Evolutionary conservation across 345 rosid species (phyloP).

Genomic region (Garcia nutans): DNA sequence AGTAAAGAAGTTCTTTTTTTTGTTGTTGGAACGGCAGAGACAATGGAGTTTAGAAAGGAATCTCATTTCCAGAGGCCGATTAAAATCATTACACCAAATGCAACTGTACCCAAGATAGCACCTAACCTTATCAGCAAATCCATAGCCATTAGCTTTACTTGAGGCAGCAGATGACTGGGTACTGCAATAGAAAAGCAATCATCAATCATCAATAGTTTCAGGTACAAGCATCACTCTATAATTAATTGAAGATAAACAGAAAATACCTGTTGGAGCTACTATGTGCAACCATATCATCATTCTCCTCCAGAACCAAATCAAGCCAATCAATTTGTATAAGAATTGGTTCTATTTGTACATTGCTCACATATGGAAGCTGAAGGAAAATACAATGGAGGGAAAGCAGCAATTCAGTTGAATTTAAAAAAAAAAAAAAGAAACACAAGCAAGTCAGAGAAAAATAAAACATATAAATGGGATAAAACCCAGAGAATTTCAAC

Average conservation of each 20-base stretch:
- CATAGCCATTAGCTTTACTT: conserved; percentile 80
- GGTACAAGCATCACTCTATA: background rate
- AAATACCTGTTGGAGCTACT: conserved; percentile 62
- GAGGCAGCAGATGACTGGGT: conserved; percentile 54
- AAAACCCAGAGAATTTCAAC: conserved; percentile 1
- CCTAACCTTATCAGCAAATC: conserved; percentile 97
- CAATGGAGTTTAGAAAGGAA: background rate
- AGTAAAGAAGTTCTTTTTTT: background rate
- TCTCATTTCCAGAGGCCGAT: background rate
- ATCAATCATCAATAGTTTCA: conserved; percentile 4
- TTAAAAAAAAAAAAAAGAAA: background rate
- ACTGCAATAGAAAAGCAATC: conserved; percentile 40
- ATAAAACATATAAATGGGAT: background rate
- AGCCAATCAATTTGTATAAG: conserved; percentile 90
- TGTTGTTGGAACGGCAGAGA: no score
- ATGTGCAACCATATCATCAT: conserved; percentile 57
- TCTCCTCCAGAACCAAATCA: conserved; percentile 96
- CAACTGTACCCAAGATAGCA: conserved; percentile 12
- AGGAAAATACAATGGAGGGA: background rate
- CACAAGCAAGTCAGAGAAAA: background rate
- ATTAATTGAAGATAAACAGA: background rate
- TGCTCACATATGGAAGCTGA: conserved; percentile 88
- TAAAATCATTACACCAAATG: background rate
- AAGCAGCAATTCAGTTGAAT: background rate
- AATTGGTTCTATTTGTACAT: conserved; percentile 86